Percentiles rank a stretch among this genome's conserved stretches.
phyloP scores from a whole-genome alignment of 2,329 filamentous ascomycete species.

The Aspergillus fumigatiaffinis region DNA sequence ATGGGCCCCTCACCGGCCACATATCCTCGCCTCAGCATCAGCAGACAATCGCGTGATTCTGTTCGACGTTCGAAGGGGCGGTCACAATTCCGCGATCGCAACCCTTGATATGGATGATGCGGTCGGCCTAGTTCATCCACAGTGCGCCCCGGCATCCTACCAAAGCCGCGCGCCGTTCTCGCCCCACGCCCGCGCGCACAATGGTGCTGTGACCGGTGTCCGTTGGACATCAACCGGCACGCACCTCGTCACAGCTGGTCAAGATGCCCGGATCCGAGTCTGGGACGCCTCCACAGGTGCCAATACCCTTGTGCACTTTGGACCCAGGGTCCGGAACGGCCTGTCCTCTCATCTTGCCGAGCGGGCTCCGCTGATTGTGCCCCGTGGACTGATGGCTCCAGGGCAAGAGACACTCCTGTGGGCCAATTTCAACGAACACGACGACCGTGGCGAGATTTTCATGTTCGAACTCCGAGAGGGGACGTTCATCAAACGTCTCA shows the following conservation, averaged over 20 bases:
- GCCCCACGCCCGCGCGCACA: constrained; percentile 61
- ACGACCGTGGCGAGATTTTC: constrained; percentile 65
- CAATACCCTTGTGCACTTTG: constrained; percentile 86
- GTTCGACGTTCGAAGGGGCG: constrained; percentile 80
- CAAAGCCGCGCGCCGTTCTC: constrained; percentile 40
- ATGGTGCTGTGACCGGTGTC: constrained; percentile 77
- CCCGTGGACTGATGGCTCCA: constrained; percentile 53
- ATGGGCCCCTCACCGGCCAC: constrained; percentile 78
- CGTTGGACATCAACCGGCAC: constrained; percentile 77
- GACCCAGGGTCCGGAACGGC: constrained; percentile 72
- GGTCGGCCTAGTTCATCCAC: constrained; percentile 55
- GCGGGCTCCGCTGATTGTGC: constrained; percentile 60
- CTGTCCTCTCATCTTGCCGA: constrained; percentile 55
- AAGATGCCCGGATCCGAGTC: constrained; percentile 79
- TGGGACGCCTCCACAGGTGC: constrained; percentile 79
- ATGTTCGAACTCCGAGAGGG: constrained; percentile 77
- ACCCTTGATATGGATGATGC: constrained; percentile 81
- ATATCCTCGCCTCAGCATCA: constrained; percentile 79
- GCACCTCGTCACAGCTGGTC: constrained; percentile 73
- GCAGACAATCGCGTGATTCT: constrained; percentile 77
- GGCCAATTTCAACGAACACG: constrained; percentile 69
- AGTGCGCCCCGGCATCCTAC: constrained; percentile 25
- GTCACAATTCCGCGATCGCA: constrained; percentile 64
- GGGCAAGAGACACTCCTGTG: constrained; percentile 69
- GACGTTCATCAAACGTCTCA: constrained; percentile 64